Evolutionary conservation across 2,329 filamentous ascomycete genomes (phyloP).

Genomic region (Waltergamsia citrina): DNA sequence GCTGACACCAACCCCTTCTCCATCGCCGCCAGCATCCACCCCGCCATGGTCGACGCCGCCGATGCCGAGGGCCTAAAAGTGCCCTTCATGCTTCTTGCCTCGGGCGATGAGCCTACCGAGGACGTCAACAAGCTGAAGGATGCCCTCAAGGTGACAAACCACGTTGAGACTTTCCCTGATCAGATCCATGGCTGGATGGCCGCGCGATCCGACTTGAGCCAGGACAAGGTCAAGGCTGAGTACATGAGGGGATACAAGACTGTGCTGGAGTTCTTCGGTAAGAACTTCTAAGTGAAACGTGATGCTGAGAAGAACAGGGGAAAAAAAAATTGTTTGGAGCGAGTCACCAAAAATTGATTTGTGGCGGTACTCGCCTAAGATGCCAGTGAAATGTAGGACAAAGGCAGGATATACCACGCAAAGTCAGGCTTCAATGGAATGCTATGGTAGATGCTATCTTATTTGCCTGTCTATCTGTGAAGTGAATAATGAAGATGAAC

Average conservation of each 20-base stretch:
- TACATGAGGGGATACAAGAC: constrained; percentile 53
- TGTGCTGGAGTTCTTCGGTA: constrained; percentile 46
- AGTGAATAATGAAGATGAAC: too few species aligned
- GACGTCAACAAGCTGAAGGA: constrained; percentile 46
- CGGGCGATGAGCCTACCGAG: constrained; percentile 50
- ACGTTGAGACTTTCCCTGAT: constrained; percentile 56
- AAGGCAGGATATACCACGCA: too few species aligned
- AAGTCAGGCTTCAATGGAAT: too few species aligned
- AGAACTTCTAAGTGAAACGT: constrained; percentile 28
- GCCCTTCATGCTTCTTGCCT: constrained; percentile 54
- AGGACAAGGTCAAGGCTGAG: constrained; percentile 49
- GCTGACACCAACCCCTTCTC: constrained; percentile 44
- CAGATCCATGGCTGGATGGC: constrained; percentile 72
- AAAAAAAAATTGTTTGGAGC: constrained; percentile 48
- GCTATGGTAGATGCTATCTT: too few species aligned
- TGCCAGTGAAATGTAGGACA: too few species aligned
- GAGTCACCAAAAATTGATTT: constrained; percentile 43
- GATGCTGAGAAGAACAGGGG: constrained; percentile 52
- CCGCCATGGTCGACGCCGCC: constrained; percentile 53
- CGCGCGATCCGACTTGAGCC: constrained; percentile 48
- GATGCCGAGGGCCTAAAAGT: constrained; percentile 52
- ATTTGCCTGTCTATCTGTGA: too few species aligned
- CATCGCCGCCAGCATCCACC: constrained; percentile 42
- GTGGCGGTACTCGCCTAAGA: background rate
- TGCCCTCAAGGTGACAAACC: constrained; percentile 42